Percentiles rank a stretch among this genome's conserved stretches.
phyloP scores from a whole-genome alignment of 2,329 filamentous ascomycete species.

The Pseudogymnoascus pannorum region DNA sequence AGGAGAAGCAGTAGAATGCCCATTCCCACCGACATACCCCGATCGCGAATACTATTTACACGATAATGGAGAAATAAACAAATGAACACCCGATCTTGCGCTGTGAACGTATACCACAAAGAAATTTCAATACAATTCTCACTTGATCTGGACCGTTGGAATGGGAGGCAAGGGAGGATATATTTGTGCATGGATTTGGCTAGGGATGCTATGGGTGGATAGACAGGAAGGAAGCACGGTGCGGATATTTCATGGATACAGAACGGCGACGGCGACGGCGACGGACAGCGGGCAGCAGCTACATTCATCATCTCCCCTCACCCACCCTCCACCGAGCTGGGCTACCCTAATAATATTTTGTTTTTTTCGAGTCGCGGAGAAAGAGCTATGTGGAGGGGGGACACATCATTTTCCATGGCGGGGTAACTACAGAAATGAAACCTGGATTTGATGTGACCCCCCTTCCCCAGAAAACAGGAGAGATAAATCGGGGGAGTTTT shows the following conservation, averaged over 20 bases:
- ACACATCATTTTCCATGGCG: background rate
- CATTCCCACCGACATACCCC: background rate
- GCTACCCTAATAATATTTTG: background rate
- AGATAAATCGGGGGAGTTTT: too few species aligned
- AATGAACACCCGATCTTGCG: background rate
- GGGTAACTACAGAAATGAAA: background rate
- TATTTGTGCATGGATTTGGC: background rate
- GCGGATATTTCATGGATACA: background rate
- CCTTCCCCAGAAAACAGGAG: too few species aligned
- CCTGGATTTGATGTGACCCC: too few species aligned
- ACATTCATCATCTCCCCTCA: background rate
- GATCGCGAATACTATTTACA: background rate
- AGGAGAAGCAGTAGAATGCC: slow-evolving; percentile 33
- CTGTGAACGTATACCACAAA: background rate
- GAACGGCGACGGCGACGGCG: too few species aligned
- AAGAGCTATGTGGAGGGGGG: too few species aligned
- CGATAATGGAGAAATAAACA: background rate
- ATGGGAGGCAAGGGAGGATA: background rate
- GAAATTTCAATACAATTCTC: background rate
- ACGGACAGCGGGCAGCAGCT: background rate
- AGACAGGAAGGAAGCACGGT: background rate
- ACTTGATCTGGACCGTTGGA: background rate
- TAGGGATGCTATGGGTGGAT: background rate
- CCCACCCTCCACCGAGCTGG: background rate
- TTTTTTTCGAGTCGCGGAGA: background rate